Percentiles rank a stretch among this genome's conserved stretches.
These are phyloP conservation scores for Agarophyton chilense DNA, from an alignment of 23 red algal genomes.

Conservation along the genomic window DNA sequence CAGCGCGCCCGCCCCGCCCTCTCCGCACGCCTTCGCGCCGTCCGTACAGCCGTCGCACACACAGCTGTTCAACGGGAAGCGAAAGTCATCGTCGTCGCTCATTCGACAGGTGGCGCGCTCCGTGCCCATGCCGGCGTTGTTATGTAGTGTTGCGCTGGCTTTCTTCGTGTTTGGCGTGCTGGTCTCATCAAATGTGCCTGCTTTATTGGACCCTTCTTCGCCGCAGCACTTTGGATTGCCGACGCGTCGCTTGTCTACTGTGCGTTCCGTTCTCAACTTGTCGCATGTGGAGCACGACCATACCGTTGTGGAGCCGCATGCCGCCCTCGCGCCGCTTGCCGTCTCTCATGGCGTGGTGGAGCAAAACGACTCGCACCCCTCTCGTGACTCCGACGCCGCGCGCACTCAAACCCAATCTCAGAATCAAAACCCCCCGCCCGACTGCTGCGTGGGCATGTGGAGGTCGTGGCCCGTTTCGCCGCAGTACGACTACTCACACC, in stretches of 20 bases:
- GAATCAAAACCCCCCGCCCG: neutral
- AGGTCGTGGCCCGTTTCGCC: constrained; percentile 39
- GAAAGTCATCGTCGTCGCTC: neutral
- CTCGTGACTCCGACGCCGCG: neutral
- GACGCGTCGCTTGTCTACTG: neutral
- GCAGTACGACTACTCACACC: constrained; percentile 5
- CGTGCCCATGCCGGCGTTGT: neutral
- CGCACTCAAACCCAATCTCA: too few relatives aligned
- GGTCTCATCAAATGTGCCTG: neutral
- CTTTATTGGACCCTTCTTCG: constrained; percentile 11
- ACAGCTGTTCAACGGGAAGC: too few relatives aligned
- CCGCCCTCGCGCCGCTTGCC: too few relatives aligned
- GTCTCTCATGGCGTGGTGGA: too few relatives aligned
- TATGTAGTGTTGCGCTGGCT: constrained; percentile 10
- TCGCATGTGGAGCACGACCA: neutral
- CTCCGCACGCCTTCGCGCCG: too few relatives aligned
- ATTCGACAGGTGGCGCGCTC: neutral
- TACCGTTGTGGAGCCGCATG: neutral
- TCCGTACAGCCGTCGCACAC: too few relatives aligned
- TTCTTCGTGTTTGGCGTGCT: constrained; percentile 32
- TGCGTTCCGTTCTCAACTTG: neutral
- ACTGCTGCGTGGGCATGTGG: constrained; percentile 31
- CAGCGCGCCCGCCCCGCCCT: neutral
- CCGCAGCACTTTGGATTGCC: constrained; percentile 32
- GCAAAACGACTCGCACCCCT: neutral